These are phyloP conservation scores for Helotiales sp. DNA, from an alignment of 2,329 filamentous ascomycete genomes.

Conservation along the genomic window DNA sequence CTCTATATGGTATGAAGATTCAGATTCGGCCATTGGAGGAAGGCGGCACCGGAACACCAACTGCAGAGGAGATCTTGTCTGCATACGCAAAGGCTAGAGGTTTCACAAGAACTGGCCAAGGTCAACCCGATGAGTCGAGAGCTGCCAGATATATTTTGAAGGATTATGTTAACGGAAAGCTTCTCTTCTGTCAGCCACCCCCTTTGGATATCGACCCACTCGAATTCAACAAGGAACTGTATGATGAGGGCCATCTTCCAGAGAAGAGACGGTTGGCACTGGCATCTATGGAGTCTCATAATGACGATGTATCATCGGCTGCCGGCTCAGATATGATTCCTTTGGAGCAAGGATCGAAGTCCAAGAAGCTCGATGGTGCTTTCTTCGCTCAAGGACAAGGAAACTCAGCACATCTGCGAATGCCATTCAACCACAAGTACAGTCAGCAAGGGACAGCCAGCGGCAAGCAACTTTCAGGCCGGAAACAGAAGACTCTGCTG, in stretches of 20 bases:
- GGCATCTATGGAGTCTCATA: constrained; percentile 45
- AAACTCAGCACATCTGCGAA: constrained; percentile 68
- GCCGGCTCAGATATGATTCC: constrained; percentile 56
- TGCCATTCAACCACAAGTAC: constrained; percentile 91
- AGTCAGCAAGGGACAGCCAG: constrained; percentile 72
- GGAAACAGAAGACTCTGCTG: constrained; percentile 80
- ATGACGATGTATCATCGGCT: constrained; percentile 47
- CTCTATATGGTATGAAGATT: constrained; percentile 92
- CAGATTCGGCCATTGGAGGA: constrained; percentile 81
- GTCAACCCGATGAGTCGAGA: constrained; percentile 90
- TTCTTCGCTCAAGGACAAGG: constrained; percentile 78
- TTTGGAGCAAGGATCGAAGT: constrained; percentile 70
- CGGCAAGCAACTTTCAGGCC: constrained; percentile 75
- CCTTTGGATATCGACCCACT: constrained; percentile 71
- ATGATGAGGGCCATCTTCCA: constrained; percentile 81
- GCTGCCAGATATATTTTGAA: constrained; percentile 90
- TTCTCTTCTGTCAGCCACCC: constrained; percentile 89
- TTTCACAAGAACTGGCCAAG: constrained; percentile 86
- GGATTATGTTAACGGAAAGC: constrained; percentile 96
- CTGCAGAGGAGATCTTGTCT: constrained; percentile 80
- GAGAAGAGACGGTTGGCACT: constrained; percentile 76
- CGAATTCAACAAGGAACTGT: constrained; percentile 88
- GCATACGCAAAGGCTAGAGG: constrained; percentile 89
- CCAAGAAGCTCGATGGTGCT: constrained; percentile 78
- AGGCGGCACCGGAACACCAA: constrained; percentile 87